A percentile compares a stretch with the other conserved stretches of the same genome.
Evolutionary conservation across 257 asterid genomes (phyloP).

Genomic region (Petunia secreta): DNA sequence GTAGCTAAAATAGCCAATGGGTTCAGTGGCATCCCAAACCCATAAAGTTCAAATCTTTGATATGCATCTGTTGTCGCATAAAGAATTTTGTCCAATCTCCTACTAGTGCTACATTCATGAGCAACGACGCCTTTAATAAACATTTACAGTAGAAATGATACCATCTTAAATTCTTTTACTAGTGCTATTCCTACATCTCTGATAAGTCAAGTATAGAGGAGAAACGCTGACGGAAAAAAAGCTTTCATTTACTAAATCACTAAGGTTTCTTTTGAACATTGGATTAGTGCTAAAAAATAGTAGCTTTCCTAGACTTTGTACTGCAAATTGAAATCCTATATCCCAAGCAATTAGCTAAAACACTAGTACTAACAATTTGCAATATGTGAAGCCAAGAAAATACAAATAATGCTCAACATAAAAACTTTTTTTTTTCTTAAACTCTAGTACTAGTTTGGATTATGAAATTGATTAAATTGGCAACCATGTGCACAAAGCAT

Average conservation of each 20-base stretch:
- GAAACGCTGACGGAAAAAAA: neutral
- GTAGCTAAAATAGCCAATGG: too few relatives aligned
- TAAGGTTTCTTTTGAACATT: neutral
- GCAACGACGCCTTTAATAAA: neutral
- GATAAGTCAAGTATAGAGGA: neutral
- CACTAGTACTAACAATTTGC: neutral
- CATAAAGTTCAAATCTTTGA: too few relatives aligned
- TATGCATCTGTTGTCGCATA: neutral
- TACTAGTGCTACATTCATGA: neutral
- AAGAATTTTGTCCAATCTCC: conserved; percentile 4
- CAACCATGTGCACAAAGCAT: too few relatives aligned
- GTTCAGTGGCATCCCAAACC: too few relatives aligned
- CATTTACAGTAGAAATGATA: neutral
- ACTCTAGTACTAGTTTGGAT: neutral
- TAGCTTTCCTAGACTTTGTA: neutral
- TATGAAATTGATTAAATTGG: neutral
- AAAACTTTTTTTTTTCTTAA: neutral
- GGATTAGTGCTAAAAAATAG: neutral
- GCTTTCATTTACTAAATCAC: neutral
- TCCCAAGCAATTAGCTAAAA: neutral
- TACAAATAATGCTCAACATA: neutral
- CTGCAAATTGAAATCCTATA: neutral
- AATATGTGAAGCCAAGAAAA: neutral
- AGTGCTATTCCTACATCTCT: neutral
- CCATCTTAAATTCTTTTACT: neutral